Base-by-base conservation (phyloP, 2,329 filamentous ascomycete species). In the Ophiostoma sp. region DNA sequence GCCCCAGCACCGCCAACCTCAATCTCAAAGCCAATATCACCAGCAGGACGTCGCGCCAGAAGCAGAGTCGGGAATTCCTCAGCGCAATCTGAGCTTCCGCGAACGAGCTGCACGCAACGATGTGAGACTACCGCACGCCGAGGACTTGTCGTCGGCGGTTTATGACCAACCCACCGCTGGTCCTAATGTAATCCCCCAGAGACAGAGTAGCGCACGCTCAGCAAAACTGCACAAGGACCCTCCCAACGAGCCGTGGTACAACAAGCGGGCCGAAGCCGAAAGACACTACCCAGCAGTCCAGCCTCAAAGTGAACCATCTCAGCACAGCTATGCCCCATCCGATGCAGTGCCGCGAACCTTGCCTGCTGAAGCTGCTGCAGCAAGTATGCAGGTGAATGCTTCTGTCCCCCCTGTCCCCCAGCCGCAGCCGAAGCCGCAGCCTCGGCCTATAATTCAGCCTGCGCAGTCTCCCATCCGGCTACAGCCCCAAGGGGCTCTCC, bases 221-320 rank as follows among this genome's bases (percentile, higher is more conserved):
- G 87, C 87, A 73, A 88, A 86, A 75, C 78, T 87, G 48, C 83
- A 80, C 75, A 89, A 88, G 72, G 82, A 86, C 1, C 86, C 84
- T 0, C 85, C 86, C 1, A 80, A 77, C n/a, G 85, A 87, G 13
- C 57, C 57, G 13, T 62, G 57, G 57, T 62, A 62, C 27, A 62
- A 27, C 57, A 76, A 77, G 33, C 79, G 82, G 48, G 76, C 76
- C n/a, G 82, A 83, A 39, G 79, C 80, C 3, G 83, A 84, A 69
- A 79, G 79, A 41, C 79, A 75, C 71, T 77, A 77, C 69, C 75
- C 76, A 6, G 72, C 52, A 23, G 52, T 23, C 52, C 23, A 31
- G 27, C 57, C 57, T 13, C 27, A 4, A 33, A 33, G 4, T 8
- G 27, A 6, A 27, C 11, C 57, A 31, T 62, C 23, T 23, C 74